phyloP scores from a whole-genome alignment of 768 basidiomycete genomes.

The Russula ochroleuca region DNA sequence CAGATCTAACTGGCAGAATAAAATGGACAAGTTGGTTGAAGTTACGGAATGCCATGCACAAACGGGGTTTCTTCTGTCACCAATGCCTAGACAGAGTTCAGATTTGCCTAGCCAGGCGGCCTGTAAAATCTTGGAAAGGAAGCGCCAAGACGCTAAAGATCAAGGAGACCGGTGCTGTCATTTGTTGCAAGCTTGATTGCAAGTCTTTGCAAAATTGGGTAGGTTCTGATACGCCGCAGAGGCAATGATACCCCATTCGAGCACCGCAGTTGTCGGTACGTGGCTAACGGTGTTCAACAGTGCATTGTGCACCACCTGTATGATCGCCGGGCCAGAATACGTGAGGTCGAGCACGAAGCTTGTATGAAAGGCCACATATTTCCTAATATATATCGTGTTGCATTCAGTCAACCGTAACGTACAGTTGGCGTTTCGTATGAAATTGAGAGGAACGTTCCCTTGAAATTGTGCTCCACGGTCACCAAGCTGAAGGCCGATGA shows the following conservation, averaged over 20 bases:
- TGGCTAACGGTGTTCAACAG: conserved; percentile 49
- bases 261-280: conserved; percentile 39
- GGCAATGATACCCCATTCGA: too few relatives aligned
- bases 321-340: conserved; percentile 41
- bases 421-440: conserved; percentile 43
- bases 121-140: conserved; percentile 32
- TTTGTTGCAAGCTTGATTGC: conserved; percentile 57
- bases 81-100: conserved; percentile 31
- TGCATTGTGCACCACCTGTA: too few relatives aligned
- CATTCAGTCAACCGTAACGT: conserved; percentile 29
- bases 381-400: background rate
- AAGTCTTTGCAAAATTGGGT: conserved; percentile 55
- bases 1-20: conserved; percentile 32
- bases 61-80: conserved; percentile 44
- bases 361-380: too few relatives aligned
- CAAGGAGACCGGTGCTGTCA: conserved; percentile 44
- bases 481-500: conserved; percentile 27
- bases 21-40: conserved; percentile 29
- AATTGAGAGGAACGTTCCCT: conserved; percentile 21
- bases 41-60: conserved; percentile 35
- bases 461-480: background rate
- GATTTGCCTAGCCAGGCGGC: background rate
- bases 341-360: conserved; percentile 38
- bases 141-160: conserved; percentile 31
- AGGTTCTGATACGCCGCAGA: conserved; percentile 3